phyloP scores from a whole-genome alignment of 805 yeast genomes.

The Candida morakotiae region DNA sequence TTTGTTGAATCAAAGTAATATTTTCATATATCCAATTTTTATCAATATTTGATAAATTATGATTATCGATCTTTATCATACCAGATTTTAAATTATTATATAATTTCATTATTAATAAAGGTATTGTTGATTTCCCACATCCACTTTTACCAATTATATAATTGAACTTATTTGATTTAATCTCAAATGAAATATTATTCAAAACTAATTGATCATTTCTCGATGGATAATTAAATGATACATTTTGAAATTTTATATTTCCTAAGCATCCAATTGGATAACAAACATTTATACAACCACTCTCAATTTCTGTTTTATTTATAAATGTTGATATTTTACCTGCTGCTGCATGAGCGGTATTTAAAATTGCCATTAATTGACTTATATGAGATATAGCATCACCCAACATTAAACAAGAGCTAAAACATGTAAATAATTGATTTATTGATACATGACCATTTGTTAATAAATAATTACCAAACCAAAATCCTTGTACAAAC shows the following conservation, averaged over 20 bases:
- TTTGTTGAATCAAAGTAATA: conserved; percentile 73
- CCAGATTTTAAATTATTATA: conserved; percentile 53
- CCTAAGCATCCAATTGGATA: conserved; percentile 33
- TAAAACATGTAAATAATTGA: conserved; percentile 75
- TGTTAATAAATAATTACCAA: conserved; percentile 67
- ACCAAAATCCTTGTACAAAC: conserved; percentile 93
- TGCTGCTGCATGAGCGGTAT: conserved; percentile 71
- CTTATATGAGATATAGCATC: conserved; percentile 52
- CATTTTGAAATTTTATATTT: conserved; percentile 48
- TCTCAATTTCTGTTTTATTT: conserved; percentile 9
- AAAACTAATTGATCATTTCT: conserved; percentile 50
- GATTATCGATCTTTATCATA: conserved; percentile 52
- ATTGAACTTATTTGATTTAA: conserved; percentile 39
- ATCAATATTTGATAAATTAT: conserved; percentile 39
- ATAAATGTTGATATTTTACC: conserved; percentile 42
- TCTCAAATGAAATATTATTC: conserved; percentile 37
- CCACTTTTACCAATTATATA: conserved; percentile 88
- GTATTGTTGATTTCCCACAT: conserved; percentile 85
- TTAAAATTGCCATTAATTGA: conserved; percentile 55
- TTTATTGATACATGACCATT: conserved; percentile 50
- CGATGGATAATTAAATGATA: conserved; percentile 61
- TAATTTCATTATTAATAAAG: conserved; percentile 56
- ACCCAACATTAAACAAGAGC: conserved; percentile 74
- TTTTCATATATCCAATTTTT: conserved; percentile 53
- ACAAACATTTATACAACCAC: neutral